phyloP scores from a whole-genome alignment of 116 monocot genomes.

The Dioscorea cayenensis region DNA sequence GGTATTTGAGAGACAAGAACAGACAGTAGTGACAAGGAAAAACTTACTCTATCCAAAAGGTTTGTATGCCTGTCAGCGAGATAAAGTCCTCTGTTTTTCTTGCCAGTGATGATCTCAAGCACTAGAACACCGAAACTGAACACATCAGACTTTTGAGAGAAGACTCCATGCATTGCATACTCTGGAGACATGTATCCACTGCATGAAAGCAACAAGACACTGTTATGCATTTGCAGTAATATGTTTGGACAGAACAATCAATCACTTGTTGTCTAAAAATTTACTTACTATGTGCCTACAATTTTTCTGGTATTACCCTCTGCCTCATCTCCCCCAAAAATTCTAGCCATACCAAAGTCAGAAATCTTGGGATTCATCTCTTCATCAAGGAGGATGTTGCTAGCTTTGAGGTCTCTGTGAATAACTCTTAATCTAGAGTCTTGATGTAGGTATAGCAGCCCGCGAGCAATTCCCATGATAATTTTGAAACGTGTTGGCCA shows the following conservation, averaged over 20 bases:
- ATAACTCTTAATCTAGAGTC: slow-evolving; percentile 10
- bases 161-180: slow-evolving; percentile 13
- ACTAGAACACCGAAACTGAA: slow-evolving; percentile 11
- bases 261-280: background rate
- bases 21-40: background rate
- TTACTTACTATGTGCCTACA: slow-evolving; percentile 7
- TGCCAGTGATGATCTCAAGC: slow-evolving; percentile 5
- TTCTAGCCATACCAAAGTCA: slow-evolving; percentile 8
- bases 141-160: slow-evolving; percentile 13
- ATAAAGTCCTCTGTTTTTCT: slow-evolving; percentile 4
- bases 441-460: slow-evolving; percentile 11
- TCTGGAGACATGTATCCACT: slow-evolving; percentile 16
- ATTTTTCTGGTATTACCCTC: slow-evolving; percentile 3
- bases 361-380: slow-evolving; percentile 9
- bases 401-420: slow-evolving; percentile 13
- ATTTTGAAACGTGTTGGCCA: background rate
- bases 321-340: slow-evolving; percentile 6
- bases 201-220: background rate
- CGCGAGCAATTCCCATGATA: slow-evolving; percentile 8
- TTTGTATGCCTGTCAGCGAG: background rate
- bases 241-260: too few species aligned
- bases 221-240: background rate
- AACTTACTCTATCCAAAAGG: slow-evolving; percentile 7
- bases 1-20: background rate
- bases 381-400: slow-evolving; percentile 6